Base-by-base conservation (phyloP, 495 filamentous ascomycete species). In the Penicillium desertorum region DNA sequence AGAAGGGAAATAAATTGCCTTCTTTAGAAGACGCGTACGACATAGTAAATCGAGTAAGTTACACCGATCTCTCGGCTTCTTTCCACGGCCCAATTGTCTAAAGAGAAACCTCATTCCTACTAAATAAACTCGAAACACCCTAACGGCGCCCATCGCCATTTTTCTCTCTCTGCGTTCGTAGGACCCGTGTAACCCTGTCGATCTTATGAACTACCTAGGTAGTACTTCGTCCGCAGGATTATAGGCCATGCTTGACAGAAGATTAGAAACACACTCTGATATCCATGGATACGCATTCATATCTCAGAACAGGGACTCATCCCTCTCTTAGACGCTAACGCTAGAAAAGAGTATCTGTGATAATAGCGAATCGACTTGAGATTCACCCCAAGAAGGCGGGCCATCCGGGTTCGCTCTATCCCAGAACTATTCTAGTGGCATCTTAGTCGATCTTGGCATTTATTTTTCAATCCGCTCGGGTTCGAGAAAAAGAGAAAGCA, bases 71-170 rank as follows among this genome's bases (percentile, higher is more conserved):
- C 56, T 64, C 63, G 65, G 66, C 65, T 66, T 73, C 62, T 72
- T 72, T 62, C 68, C 68, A 67, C 72, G 52, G 51, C 56, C 62
- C 39, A 56, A 61, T 52, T 55, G 61, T 59, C 17, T 22, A 20
- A 32, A 29, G 22, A 51, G 57, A 59, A 47, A 56, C 54, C 49
- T 56, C 57, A 53, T 56, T 59, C 62, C 66, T 69, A 23, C 57
- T 56, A 68, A 72, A 73, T 74, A 71, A 77, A 78, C 72, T 71
- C 73, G 74, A 78, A 76, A 78, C 75, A 76, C 57, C 61, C 75
- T 74, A 76, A 76, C 70, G 71, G 70, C 65, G 59, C 64, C 61
- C 54, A 59, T 62, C 62, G 43, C 25, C 16, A 29, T 25, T 39
- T 39, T 22, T 51, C 30, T 23, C 20, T 50, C 17, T 57, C 37